Conservation (phyloP, 371 early-diverging fungal species). For the Rhizomucor pusillus region DNA sequence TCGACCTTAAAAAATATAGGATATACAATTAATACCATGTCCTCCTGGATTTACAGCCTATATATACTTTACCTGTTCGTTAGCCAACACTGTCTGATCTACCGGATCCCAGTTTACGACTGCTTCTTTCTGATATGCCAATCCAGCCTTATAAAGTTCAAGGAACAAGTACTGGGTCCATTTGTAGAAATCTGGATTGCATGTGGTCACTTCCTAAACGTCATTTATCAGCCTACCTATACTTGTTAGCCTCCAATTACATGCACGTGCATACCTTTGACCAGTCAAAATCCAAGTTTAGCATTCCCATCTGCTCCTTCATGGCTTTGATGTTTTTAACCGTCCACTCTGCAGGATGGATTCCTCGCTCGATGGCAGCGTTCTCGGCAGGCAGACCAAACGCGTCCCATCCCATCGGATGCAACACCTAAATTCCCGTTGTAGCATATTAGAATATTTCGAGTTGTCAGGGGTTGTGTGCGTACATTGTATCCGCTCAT, state of each 20-base stretch:
- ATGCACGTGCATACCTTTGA: constrained; percentile 51
- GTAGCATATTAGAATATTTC: not conserved
- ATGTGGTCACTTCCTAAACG: constrained; percentile 77
- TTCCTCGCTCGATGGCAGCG: constrained; percentile 88
- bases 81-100: constrained; percentile 92
- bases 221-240: not conserved
- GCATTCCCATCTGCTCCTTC: constrained; percentile 76
- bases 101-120: constrained; percentile 97
- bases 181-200: constrained; percentile 82
- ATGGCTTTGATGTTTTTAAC: constrained; percentile 73
- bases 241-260: no score
- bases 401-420: constrained; percentile 99
- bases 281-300: constrained; percentile 90
- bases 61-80: constrained; percentile 75
- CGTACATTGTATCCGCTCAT: constrained; percentile 71
- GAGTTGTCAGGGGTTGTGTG: no score
- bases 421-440: constrained; percentile 54
- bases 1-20: constrained; percentile 63
- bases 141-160: constrained; percentile 70
- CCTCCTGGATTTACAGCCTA: not conserved
- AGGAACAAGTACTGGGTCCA: constrained; percentile 93
- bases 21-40: not conserved
- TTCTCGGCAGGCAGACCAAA: constrained; percentile 99
- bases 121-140: constrained; percentile 87
- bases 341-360: constrained; percentile 87